These are phyloP conservation scores for Hippophae gyantsensis DNA, from an alignment of 306 rosid genomes.

Conservation along the genomic window DNA sequence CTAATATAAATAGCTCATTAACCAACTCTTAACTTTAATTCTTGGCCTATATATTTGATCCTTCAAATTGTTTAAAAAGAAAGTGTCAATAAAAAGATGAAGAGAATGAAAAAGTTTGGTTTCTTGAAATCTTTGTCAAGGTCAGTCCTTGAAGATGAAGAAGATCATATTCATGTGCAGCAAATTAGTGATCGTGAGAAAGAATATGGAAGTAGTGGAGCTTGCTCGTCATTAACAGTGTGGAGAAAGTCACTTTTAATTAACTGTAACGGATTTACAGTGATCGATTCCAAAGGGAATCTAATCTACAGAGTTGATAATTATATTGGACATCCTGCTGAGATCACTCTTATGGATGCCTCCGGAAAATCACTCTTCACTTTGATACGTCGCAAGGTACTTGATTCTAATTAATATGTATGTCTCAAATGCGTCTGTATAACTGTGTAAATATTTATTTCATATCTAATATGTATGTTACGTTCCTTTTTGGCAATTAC, in stretches of 20 bases:
- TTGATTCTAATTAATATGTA: neutral
- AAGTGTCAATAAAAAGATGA: constrained; percentile 1
- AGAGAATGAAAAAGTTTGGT: constrained; percentile 22
- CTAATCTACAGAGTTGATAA: constrained; percentile 75
- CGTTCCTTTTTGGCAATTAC: too few species aligned
- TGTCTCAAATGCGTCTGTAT: too few species aligned
- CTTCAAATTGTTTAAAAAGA: constrained; percentile 1
- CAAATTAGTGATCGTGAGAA: constrained; percentile 3
- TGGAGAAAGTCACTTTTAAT: constrained; percentile 73
- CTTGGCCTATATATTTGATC: too few species aligned
- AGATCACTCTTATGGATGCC: constrained; percentile 75
- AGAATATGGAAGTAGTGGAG: constrained; percentile 7
- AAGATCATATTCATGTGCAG: constrained; percentile 12
- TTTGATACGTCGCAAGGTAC: constrained; percentile 56
- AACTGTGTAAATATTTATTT: too few species aligned
- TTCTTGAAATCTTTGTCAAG: constrained; percentile 45
- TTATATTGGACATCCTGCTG: constrained; percentile 45
- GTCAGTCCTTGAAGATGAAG: constrained; percentile 45
- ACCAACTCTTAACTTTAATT: too few species aligned
- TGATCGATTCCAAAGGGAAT: constrained; percentile 62
- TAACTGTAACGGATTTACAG: constrained; percentile 76
- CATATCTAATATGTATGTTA: too few species aligned
- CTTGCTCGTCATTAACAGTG: constrained; percentile 45
- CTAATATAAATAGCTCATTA: too few species aligned
- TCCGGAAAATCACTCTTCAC: constrained; percentile 63